These are phyloP conservation scores for Globisporangium solare DNA, from an alignment of 352 stramenopile genomes.

Conservation along the genomic window DNA sequence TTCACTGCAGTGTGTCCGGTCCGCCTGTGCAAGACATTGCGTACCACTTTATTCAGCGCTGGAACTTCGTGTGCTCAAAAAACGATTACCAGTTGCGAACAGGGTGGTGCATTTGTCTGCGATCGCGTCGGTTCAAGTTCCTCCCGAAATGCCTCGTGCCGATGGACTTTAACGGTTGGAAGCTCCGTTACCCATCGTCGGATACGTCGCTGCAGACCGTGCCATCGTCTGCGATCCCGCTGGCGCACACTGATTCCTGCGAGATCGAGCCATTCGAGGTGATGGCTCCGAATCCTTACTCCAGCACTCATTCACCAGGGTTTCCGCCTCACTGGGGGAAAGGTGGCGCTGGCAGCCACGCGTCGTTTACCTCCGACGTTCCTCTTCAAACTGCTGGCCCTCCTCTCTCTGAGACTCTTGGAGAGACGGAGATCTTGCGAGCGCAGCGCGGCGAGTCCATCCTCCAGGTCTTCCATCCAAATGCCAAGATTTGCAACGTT, in stretches of 20 bases:
- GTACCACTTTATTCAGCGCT: conserved; percentile 90
- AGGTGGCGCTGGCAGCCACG: not conserved
- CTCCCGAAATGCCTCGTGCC: conserved; percentile 79
- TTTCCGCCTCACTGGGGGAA: conserved; percentile 13
- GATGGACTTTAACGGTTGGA: conserved; percentile 87
- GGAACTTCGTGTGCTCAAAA: conserved; percentile 89
- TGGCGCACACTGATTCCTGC: conserved; percentile 54
- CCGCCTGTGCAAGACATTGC: conserved; percentile 80
- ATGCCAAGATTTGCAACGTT: conserved; percentile 69
- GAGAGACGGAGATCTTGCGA: conserved; percentile 48
- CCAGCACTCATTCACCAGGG: conserved; percentile 10
- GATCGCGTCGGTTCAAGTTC: conserved; percentile 78
- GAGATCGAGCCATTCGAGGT: conserved; percentile 25
- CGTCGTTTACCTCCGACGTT: conserved; percentile 14
- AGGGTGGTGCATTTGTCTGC: conserved; percentile 85
- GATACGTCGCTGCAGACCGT: conserved; percentile 32
- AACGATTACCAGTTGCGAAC: conserved; percentile 84
- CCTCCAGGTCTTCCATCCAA: conserved; percentile 63
- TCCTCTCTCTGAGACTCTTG: conserved; percentile 23
- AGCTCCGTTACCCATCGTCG: conserved; percentile 64
- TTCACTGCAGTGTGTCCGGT: conserved; percentile 81
- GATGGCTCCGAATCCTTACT: conserved; percentile 13
- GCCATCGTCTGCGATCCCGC: conserved; percentile 32
- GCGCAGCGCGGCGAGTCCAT: conserved; percentile 62
- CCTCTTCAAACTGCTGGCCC: conserved; percentile 12